Percentiles rank a stretch among this genome's conserved stretches.
phyloP scores from a whole-genome alignment of 768 basidiomycete genomes.

The Leccinellum rugosiceps region DNA sequence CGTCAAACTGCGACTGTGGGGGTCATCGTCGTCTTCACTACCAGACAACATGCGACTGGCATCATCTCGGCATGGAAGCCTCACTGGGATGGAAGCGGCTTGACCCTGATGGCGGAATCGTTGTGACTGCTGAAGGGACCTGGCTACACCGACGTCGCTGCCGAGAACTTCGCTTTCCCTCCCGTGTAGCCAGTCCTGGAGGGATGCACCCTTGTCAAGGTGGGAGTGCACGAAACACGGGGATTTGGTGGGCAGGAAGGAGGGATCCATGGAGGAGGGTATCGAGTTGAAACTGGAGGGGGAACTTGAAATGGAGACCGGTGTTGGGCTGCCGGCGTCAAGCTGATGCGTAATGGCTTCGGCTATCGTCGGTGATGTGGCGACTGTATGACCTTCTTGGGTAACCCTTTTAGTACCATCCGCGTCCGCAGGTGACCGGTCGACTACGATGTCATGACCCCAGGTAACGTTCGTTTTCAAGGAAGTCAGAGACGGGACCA shows the following conservation, averaged over 20 bases:
- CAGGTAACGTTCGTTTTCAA: slow-evolving; percentile 36
- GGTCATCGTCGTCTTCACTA: slow-evolving; percentile 62
- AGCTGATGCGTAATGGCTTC: slow-evolving; percentile 17
- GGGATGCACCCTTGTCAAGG: slow-evolving; percentile 76
- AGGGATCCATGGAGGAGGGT: slow-evolving; percentile 27
- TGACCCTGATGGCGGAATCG: slow-evolving; percentile 11
- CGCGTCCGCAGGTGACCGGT: slow-evolving; percentile 24
- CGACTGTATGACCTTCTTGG: background rate
- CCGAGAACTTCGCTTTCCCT: slow-evolving; percentile 26
- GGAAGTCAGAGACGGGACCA: slow-evolving; percentile 15
- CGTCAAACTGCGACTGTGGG: slow-evolving; percentile 75
- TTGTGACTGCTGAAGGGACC: slow-evolving; percentile 39
- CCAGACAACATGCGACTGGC: slow-evolving; percentile 15
- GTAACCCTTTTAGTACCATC: slow-evolving; percentile 17
- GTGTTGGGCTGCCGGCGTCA: slow-evolving; percentile 7
- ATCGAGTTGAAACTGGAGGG: slow-evolving; percentile 26
- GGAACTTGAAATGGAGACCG: slow-evolving; percentile 26
- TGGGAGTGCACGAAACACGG: slow-evolving; percentile 94
- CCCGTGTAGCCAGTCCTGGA: slow-evolving; percentile 69
- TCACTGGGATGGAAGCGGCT: slow-evolving; percentile 8
- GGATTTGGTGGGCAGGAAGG: slow-evolving; percentile 40
- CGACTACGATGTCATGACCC: slow-evolving; percentile 36
- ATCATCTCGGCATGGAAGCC: slow-evolving; percentile 16
- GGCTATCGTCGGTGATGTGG: slow-evolving; percentile 21
- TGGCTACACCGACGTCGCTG: slow-evolving; percentile 48